Evolutionary conservation across 768 basidiomycete genomes (phyloP).

Genomic region (Auriculariales sp.): DNA sequence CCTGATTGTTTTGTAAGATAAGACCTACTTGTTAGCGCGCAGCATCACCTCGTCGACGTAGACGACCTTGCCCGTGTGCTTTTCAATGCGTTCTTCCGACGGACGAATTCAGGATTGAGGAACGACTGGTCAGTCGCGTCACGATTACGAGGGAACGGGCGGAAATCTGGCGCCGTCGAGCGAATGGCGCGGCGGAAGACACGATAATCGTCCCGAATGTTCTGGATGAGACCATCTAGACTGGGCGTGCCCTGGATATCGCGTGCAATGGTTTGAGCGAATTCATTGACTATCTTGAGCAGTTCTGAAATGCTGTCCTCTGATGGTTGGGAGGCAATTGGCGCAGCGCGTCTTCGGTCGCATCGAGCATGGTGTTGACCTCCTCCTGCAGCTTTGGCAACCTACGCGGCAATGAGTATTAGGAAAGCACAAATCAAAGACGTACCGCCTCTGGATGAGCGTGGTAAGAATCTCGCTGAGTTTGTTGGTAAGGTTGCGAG

Average conservation of each 20-base stretch:
- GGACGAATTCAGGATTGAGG: background rate
- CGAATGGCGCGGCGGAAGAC: slow-evolving; percentile 21
- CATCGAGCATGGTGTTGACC: slow-evolving; percentile 25
- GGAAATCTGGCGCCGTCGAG: slow-evolving; percentile 27
- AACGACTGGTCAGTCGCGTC: background rate
- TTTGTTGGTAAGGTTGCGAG: slow-evolving; percentile 36
- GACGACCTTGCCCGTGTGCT: background rate
- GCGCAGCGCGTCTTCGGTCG: slow-evolving; percentile 19
- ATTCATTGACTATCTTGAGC: slow-evolving; percentile 25
- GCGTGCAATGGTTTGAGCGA: slow-evolving; percentile 25
- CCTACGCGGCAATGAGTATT: slow-evolving; percentile 15
- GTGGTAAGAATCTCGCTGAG: slow-evolving; percentile 49
- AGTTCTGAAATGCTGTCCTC: slow-evolving; percentile 32
- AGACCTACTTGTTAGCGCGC: background rate
- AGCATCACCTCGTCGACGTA: background rate
- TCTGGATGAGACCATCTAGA: slow-evolving; percentile 23
- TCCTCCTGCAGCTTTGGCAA: slow-evolving; percentile 29
- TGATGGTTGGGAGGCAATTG: slow-evolving; percentile 25
- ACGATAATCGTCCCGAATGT: slow-evolving; percentile 18
- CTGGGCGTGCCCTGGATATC: slow-evolving; percentile 19
- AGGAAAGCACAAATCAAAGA: background rate
- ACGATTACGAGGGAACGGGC: slow-evolving; percentile 14
- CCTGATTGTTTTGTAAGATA: too few species aligned
- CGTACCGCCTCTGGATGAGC: slow-evolving; percentile 45
- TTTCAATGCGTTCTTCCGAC: background rate